A percentile compares a stretch with the other conserved stretches of the same genome.
phyloP scores from a whole-genome alignment of 225 moss, liverwort and hornwort genomes.

The Ulota crispa region DNA sequence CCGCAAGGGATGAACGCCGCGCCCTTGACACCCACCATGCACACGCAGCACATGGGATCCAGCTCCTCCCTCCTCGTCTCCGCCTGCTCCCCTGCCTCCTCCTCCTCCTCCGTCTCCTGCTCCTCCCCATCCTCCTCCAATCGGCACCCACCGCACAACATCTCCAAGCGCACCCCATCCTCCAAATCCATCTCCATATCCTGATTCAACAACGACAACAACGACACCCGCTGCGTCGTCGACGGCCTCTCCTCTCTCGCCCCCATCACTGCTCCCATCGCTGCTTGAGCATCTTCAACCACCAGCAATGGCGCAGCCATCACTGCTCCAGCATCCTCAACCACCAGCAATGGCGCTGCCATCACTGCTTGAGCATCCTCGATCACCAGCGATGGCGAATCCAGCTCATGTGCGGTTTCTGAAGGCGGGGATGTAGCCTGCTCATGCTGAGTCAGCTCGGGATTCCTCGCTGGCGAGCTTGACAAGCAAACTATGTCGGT shows the following conservation, averaged over 20 bases:
- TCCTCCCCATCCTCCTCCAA: conserved; percentile 25
- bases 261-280: background rate
- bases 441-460: background rate
- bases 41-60: conserved; percentile 63
- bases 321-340: background rate
- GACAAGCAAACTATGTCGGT: too few relatives aligned
- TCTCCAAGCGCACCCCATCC: conserved; percentile 21
- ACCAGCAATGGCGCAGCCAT: background rate
- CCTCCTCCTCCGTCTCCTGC: background rate
- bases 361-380: background rate
- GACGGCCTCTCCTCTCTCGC: conserved; percentile 19
- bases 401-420: background rate
- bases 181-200: conserved; percentile 47
- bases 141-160: background rate
- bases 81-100: conserved; percentile 14
- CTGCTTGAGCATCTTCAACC: background rate
- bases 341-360: background rate
- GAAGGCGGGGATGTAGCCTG: background rate
- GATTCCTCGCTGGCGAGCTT: background rate
- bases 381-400: too few relatives aligned
- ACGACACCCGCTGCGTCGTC: conserved; percentile 44
- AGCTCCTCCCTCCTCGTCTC: conserved; percentile 37
- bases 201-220: conserved; percentile 61
- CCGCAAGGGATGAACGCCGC: conserved; percentile 71
- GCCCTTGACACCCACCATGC: conserved; percentile 63